Conservation (phyloP, 192 early-diverging fungal genomes). For the Chytriomyces sp. region DNA sequence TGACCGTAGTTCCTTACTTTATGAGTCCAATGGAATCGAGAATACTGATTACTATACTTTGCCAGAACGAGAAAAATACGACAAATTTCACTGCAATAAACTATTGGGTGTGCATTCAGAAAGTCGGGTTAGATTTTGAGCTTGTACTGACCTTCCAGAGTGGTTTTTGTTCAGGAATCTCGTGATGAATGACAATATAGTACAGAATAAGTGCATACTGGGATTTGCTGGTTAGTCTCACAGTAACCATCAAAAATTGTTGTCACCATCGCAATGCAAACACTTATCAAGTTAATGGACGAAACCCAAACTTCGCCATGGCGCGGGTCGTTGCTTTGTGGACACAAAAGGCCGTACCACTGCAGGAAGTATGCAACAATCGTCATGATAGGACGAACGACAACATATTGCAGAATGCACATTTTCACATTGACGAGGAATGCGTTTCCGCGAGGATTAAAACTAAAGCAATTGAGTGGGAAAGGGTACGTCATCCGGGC, state of each 20-base stretch:
- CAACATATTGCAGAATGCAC: slow-evolving; percentile 75
- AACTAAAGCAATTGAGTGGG: slow-evolving; percentile 68
- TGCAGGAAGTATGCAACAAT: slow-evolving; percentile 65
- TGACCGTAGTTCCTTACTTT: slow-evolving; percentile 49
- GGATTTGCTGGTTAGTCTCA: background rate
- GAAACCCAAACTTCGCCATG: slow-evolving; percentile 72
- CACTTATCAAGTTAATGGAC: slow-evolving; percentile 64
- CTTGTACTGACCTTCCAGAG: slow-evolving; percentile 39
- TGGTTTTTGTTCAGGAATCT: slow-evolving; percentile 51
- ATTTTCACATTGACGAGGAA: slow-evolving; percentile 64
- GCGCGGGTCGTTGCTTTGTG: slow-evolving; percentile 58
- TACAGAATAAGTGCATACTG: slow-evolving; percentile 67
- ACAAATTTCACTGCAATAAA: slow-evolving; percentile 52
- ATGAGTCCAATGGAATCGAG: slow-evolving; percentile 55
- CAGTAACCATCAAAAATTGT: background rate
- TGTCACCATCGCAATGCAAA: slow-evolving; percentile 69
- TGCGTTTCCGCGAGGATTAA: slow-evolving; percentile 64
- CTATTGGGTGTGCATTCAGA: background rate
- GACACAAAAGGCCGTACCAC: slow-evolving; percentile 63
- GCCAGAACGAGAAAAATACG: slow-evolving; percentile 69
- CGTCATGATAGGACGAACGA: slow-evolving; percentile 67
- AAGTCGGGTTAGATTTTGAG: background rate
- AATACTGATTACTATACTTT: slow-evolving; percentile 56
- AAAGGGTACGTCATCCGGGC: slow-evolving; percentile 54
- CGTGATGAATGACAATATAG: slow-evolving; percentile 67